Evolutionary conservation across 2,329 filamentous ascomycete species (phyloP).

Genomic region (Cordyceps fumosorosea): DNA sequence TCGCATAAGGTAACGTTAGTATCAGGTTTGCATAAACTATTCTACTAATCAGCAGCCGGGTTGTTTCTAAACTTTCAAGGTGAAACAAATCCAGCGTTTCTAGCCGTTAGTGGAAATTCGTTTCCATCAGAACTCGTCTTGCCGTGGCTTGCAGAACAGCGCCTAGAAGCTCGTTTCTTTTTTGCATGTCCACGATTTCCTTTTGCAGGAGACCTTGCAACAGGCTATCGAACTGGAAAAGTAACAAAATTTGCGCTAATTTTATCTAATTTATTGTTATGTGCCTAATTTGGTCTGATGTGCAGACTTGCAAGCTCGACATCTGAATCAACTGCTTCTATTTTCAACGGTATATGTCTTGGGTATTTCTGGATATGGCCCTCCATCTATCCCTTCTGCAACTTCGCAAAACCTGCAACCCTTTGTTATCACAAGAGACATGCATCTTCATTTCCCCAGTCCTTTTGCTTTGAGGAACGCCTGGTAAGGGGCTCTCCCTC

Average conservation of each 20-base stretch:
- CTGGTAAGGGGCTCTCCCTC: background rate
- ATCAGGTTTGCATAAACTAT: background rate
- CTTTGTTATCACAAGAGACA: background rate
- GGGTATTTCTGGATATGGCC: background rate
- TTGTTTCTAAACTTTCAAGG: background rate
- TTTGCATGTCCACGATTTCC: background rate
- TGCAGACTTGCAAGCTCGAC: background rate
- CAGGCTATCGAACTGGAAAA: conserved; percentile 1
- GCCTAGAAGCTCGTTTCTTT: background rate
- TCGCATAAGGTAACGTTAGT: background rate
- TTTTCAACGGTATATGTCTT: background rate
- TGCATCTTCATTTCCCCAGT: background rate
- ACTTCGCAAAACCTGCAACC: no score
- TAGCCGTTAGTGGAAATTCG: background rate
- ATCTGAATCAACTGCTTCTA: conserved; percentile 6
- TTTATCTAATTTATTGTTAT: background rate
- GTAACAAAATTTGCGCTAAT: background rate
- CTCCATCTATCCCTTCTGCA: background rate
- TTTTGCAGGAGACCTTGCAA: background rate
- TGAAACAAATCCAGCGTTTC: background rate
- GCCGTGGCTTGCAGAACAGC: background rate
- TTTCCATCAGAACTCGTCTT: no score
- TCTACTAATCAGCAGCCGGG: background rate
- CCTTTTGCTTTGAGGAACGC: background rate
- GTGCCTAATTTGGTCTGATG: background rate